Evolutionary conservation across 257 asterid genomes (phyloP).

Genomic region (Avicennia marina): DNA sequence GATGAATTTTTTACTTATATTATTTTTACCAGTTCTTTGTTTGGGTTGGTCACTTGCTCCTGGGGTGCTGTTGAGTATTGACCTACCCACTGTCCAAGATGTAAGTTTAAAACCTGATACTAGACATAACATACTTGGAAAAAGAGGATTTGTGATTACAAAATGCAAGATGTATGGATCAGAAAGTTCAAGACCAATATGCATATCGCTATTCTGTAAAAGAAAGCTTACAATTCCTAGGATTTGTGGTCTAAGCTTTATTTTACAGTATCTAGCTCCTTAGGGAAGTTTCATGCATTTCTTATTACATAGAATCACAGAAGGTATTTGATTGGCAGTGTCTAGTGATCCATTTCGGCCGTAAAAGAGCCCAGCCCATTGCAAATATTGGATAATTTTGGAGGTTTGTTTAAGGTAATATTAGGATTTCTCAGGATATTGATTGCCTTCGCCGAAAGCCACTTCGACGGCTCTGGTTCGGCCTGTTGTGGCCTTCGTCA

Average conservation of each 20-base stretch:
- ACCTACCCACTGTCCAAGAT: no score
- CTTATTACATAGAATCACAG: constrained; percentile 5
- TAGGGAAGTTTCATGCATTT: background rate
- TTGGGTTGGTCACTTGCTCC: background rate
- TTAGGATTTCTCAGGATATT: constrained; percentile 26
- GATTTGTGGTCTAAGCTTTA: background rate
- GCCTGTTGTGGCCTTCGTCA: constrained; percentile 31
- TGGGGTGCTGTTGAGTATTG: constrained; percentile 12
- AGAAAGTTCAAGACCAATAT: background rate
- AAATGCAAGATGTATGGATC: background rate
- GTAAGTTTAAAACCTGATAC: background rate
- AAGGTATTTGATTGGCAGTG: constrained; percentile 4
- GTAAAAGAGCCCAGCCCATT: background rate
- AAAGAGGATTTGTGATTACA: background rate
- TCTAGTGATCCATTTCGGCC: constrained; percentile 1
- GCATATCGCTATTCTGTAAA: background rate
- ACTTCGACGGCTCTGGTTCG: constrained; percentile 23
- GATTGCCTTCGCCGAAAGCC: constrained; percentile 40
- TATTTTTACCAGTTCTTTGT: background rate
- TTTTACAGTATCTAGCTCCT: background rate
- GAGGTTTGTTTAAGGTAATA: background rate
- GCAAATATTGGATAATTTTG: background rate
- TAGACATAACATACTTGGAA: background rate
- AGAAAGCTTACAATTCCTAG: background rate
- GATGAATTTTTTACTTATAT: background rate